Evolutionary conservation across 805 yeast species (phyloP).

Genomic region (Candida coquimbonensis): DNA sequence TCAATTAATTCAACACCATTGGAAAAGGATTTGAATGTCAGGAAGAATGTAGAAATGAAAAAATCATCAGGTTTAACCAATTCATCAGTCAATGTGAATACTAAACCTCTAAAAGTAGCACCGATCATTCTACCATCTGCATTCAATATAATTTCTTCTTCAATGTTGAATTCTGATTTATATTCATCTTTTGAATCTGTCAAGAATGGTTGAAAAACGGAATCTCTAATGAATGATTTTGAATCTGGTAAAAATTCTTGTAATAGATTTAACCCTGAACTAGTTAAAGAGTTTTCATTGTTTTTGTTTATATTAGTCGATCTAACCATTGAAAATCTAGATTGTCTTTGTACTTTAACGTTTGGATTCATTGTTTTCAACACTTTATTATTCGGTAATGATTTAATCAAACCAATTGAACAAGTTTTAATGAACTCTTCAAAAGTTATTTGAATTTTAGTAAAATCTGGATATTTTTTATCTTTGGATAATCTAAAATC

Average conservation of each 20-base stretch:
- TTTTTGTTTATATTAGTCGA: conserved; percentile 15
- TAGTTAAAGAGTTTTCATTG: conserved; percentile 15
- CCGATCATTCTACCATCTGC: conserved; percentile 51
- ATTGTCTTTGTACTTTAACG: conserved; percentile 21
- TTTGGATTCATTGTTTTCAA: conserved; percentile 15
- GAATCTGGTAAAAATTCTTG: conserved; percentile 30
- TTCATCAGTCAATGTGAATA: conserved; percentile 63
- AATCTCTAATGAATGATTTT: conserved; percentile 28
- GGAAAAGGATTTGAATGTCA: conserved; percentile 69
- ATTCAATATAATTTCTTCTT: conserved; percentile 45
- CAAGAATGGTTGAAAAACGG: conserved; percentile 30
- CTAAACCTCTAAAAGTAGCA: conserved; percentile 64
- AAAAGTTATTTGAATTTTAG: conserved; percentile 48
- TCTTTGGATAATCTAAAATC: conserved; percentile 54
- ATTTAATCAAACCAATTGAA: conserved; percentile 50
- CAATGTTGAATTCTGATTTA: conserved; percentile 14
- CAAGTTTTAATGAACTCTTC: conserved; percentile 54
- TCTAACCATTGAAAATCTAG: conserved; percentile 30
- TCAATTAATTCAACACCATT: conserved; percentile 61
- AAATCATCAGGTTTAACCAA: conserved; percentile 54
- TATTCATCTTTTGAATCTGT: conserved; percentile 20
- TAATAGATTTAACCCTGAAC: conserved; percentile 26
- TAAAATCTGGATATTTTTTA: conserved; percentile 62
- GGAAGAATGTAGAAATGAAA: conserved; percentile 65
- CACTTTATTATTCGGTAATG: conserved; percentile 24